phyloP scores from a whole-genome alignment of 2,329 filamentous ascomycete genomes.

The Cladosporium sp. region DNA sequence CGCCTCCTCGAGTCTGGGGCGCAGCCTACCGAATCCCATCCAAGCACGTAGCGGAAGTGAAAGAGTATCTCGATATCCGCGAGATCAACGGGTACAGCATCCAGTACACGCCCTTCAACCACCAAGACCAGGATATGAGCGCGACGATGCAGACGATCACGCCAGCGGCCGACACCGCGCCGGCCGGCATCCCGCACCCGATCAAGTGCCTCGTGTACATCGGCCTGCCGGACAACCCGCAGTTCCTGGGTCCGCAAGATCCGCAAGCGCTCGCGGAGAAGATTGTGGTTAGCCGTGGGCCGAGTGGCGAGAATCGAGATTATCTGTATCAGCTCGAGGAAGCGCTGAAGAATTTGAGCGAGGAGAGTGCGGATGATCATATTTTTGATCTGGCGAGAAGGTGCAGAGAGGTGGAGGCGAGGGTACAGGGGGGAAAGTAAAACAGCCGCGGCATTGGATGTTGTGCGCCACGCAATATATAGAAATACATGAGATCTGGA shows the following conservation, averaged over 20 bases:
- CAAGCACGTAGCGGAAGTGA: constrained; percentile 69
- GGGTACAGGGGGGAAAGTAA: background rate
- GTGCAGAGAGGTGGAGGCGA: constrained; percentile 57
- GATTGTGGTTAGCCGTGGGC: constrained; percentile 69
- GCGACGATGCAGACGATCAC: constrained; percentile 13
- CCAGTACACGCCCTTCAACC: constrained; percentile 72
- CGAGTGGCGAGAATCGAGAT: constrained; percentile 83
- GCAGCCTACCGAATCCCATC: constrained; percentile 75
- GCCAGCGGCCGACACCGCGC: constrained; percentile 12
- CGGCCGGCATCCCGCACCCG: constrained; percentile 22
- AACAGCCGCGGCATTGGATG: too few species aligned
- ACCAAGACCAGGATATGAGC: constrained; percentile 47
- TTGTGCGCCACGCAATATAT: too few species aligned
- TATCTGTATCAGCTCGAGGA: constrained; percentile 77
- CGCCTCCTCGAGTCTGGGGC: constrained; percentile 72
- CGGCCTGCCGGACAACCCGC: constrained; percentile 84
- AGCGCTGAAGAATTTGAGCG: constrained; percentile 65
- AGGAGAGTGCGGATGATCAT: constrained; percentile 74
- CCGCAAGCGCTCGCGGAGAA: constrained; percentile 71
- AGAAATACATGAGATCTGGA: background rate
- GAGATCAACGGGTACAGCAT: constrained; percentile 98
- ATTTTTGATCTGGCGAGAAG: constrained; percentile 72
- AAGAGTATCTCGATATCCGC: constrained; percentile 85
- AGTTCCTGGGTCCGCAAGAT: constrained; percentile 82
- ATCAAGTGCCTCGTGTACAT: constrained; percentile 77